Conservation (phyloP, 495 filamentous ascomycete genomes). For the Penicillium atrosanguineum region DNA sequence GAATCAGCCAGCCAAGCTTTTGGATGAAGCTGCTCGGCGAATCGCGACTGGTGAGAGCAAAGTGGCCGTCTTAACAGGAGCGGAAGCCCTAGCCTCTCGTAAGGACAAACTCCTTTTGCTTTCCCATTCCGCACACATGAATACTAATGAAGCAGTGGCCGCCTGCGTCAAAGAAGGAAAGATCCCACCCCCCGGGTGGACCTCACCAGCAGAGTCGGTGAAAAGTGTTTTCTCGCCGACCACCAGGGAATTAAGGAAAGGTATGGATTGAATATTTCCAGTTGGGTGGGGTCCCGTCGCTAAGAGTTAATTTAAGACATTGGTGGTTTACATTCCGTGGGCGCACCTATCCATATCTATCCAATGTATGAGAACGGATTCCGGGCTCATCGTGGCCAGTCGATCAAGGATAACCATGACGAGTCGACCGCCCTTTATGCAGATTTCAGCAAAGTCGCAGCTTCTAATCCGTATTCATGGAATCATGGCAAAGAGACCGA, state of each 20-base stretch:
- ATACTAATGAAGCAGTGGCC: slow-evolving; percentile 27
- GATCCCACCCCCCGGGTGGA: slow-evolving; percentile 51
- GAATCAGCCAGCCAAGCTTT: slow-evolving; percentile 49
- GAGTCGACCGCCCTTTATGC: slow-evolving; percentile 51
- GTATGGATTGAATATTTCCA: slow-evolving; percentile 3
- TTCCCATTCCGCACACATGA: slow-evolving; percentile 14
- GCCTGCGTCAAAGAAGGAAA: slow-evolving; percentile 31
- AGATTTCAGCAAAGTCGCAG: slow-evolving; percentile 46
- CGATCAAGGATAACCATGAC: slow-evolving; percentile 43
- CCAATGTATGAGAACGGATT: slow-evolving; percentile 54
- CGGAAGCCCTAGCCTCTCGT: slow-evolving; percentile 56
- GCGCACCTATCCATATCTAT: slow-evolving; percentile 54
- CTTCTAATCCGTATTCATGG: slow-evolving; percentile 45
- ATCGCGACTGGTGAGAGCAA: slow-evolving; percentile 44
- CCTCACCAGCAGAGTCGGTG: slow-evolving; percentile 28
- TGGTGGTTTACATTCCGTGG: slow-evolving; percentile 45
- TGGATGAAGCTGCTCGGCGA: slow-evolving; percentile 54
- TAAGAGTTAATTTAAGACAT: slow-evolving; percentile 15
- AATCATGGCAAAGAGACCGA: slow-evolving; percentile 39
- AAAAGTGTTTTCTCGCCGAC: slow-evolving; percentile 17
- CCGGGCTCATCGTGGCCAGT: slow-evolving; percentile 47
- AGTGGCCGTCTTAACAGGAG: slow-evolving; percentile 53
- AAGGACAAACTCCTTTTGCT: slow-evolving; percentile 6
- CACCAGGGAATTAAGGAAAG: slow-evolving; percentile 6
- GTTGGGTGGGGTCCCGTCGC: neutral